Base-by-base conservation (phyloP, 257 asterid species). In the Ballota nigra region DNA sequence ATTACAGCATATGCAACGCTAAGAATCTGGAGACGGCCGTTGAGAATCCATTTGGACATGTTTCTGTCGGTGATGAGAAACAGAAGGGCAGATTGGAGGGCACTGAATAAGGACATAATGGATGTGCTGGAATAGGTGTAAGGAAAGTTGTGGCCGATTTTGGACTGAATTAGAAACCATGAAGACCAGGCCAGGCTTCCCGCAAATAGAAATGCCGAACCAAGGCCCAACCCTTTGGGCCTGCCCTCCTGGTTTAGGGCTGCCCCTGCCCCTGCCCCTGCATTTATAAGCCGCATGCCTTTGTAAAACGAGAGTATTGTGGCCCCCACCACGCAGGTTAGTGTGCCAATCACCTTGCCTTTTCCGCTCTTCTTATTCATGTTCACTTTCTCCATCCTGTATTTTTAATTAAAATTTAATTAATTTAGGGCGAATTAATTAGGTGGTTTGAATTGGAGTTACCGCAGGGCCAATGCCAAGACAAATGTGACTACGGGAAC, bases 141-240 rank as follows among this genome's bases (percentile, higher is more conserved):
- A 0, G 98, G 94, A 65, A 72, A 90, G 49, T 67, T 76, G 5
- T 79, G 74, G 22, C 96, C 94, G 13, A 90, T 77, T 73, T 63
- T 84, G 3, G 89, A 85, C 79, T 88, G 97, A 38, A 88, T 70
- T 11, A 85, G 72, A 66, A 86, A 92, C 98, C 98, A 92, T 6
- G 91, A 90, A 18, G 95, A 74, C 98, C 95, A 90, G 28, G 75
- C 70, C 5, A 85, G 4, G 77, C 86, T 81, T 29, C 91, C 94
- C 2, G 73, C 71, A n/a, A 73, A 58, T 15, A 92, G 83, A 78
- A 86, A 80, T 4, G 83, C 70, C 4, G 98, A 79, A 15, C 96
- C 96, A 4, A 70, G n/a, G 2, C 78, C 88, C 78, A 81, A 79
- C n/a, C 56, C 31, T 53, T 67, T 64, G 0, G 79, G 7, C 60